Evolutionary conservation across 345 rosid genomes (phyloP), one percentile per base, ranked within the genome.

Genomic region (Lagerstroemia speciosa): DNA sequence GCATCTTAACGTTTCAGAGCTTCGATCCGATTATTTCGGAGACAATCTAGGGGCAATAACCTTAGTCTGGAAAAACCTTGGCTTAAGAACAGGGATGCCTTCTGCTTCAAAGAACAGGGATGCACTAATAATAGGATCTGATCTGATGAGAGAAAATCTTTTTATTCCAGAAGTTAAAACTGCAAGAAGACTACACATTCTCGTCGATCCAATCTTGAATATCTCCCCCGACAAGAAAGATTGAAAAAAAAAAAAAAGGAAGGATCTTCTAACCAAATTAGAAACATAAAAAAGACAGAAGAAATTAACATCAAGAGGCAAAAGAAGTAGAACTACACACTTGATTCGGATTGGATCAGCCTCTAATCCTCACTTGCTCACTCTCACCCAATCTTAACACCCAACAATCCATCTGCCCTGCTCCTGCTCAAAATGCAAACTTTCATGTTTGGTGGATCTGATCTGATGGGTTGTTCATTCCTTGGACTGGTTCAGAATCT

Each of bases 171-270:
- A 67, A 52, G 70, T 36, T 62, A 32, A 34, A 30, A 41, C 6
- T 48, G 17, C n/a, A 67, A 58, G 45, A 31, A 58, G 33, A 14
- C 62, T n/a, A 38, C 71, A 69, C 71, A 69, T 57, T 58, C 55
- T 40, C 65, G 38, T 69, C 31, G 48, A 68, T 58, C 65, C 71
- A 38, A 40, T 62, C 71, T 38, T 69, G 70, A 67, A 58, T 52
- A 67, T 55, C 37, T 55, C n/a, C 70, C 61, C 34, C 17, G 14
- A 3, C 29, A 9, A 48, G n/a, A 48, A 48, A 20, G 24, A 8
- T 17, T 5, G 1, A 8, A 24, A 53, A 53, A 14, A 53, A 1
- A 9, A n/a, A 53, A 55, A 24, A 15, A 27, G n/a, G n/a, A n/a
- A n/a, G n/a, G 57, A 46, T 43, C 37, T 50, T 29, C 71, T 36